A percentile compares a stretch with the other conserved stretches of the same genome.
These are phyloP conservation scores for Emmonsiellopsis sp. DNA, from an alignment of 2,329 filamentous ascomycete species.

Conservation along the genomic window DNA sequence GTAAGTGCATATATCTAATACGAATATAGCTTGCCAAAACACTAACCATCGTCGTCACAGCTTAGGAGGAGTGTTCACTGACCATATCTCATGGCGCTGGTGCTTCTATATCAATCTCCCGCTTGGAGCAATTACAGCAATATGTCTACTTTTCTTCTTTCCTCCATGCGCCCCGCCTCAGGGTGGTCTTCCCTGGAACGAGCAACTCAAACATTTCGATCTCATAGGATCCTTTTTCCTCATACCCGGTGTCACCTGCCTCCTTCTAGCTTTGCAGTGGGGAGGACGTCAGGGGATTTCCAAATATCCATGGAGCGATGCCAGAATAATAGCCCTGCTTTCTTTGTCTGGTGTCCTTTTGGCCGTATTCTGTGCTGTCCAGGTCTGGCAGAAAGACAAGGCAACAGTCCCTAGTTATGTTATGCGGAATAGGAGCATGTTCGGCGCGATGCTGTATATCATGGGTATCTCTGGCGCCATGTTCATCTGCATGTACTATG, in stretches of 20 bases:
- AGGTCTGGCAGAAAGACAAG: no score
- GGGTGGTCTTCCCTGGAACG: slow-evolving; percentile 16
- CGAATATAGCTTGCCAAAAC: no score
- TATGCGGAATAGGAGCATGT: no score
- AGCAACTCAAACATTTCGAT: slow-evolving; percentile 27
- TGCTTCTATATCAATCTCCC: slow-evolving; percentile 36
- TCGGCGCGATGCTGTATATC: neutral
- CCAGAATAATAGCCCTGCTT: slow-evolving; percentile 40
- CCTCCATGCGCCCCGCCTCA: slow-evolving; percentile 16
- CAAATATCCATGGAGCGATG: slow-evolving; percentile 36
- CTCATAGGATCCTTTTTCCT: slow-evolving; percentile 38
- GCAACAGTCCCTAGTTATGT: no score
- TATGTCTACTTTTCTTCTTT: slow-evolving; percentile 34
- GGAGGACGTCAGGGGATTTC: slow-evolving; percentile 25
- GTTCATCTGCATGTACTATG: slow-evolving; percentile 32
- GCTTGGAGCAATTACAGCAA: slow-evolving; percentile 21
- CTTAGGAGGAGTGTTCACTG: slow-evolving; percentile 37
- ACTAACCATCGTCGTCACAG: no score
- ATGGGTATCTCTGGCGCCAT: slow-evolving; percentile 31
- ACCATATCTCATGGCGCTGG: slow-evolving; percentile 35
- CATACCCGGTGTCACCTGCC: slow-evolving; percentile 36
- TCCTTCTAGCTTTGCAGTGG: slow-evolving; percentile 42
- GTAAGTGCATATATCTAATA: slow-evolving; percentile 8
- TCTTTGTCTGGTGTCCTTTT: slow-evolving; percentile 37
- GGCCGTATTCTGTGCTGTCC: neutral